Evolutionary conservation across 129 eudicot species (phyloP), one percentile per base, ranked within the genome.

Genomic region (Chrysanthemum lavandulifolium): DNA sequence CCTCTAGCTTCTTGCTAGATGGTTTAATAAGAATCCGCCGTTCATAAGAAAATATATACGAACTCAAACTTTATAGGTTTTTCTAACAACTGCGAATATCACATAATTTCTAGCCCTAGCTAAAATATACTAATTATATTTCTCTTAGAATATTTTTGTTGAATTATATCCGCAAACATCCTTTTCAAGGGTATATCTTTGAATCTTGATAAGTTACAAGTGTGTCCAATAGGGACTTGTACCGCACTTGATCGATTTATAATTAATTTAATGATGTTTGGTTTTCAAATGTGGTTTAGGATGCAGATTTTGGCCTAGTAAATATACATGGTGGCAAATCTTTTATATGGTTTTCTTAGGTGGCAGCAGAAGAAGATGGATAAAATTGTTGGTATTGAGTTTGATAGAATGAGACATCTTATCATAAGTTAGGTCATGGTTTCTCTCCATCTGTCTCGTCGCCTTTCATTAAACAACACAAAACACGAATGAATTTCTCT

Each of bases 151-250:
- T 16, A 23, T 23, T 23, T 48, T 76, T 67, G 52, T 29, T 52
- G 21, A 62, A 52, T 61, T 62, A 74, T 68, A 67, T 54, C 80
- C 83, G 74, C 83, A 68, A 74, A 36, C 67, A 67, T 73, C 75
- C 6, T 69, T 77, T 61, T 69, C 80, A 61, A 69, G 10, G 55
- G 43, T 13, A 23, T 33, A 19, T 31, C 21, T 25, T 36, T 52
- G 33, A 51, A 51, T 48, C 23, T 60, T 25, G 43, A 77, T 7
- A 13, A 66, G 33, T 43, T 69, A 77, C 81, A 77, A 61, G 72
- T 61, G 76, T 62, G 6, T 36, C 21, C 63, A 43, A 65, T 77
- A 58, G 72, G 76, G 63, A 27, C 47, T 40, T 40, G 47, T 25
- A 61, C 52, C 54, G 16, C 52, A 61, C 31, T 5, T 60, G 49